phyloP scores from a whole-genome alignment of 306 rosid species.

The Cicer yamashitae region DNA sequence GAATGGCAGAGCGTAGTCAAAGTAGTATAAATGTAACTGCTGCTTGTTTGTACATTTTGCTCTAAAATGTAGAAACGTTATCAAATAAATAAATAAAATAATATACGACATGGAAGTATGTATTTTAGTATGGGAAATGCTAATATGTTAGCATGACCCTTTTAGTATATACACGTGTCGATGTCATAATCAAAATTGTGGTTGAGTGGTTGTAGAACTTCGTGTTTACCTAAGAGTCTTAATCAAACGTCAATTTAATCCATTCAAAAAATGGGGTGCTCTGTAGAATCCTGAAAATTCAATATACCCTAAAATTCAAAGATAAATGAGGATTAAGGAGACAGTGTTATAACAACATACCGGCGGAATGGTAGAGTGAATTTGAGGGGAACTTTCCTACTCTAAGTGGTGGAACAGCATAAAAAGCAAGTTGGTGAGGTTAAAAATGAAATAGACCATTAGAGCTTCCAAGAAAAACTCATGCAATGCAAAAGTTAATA shows the following conservation, averaged over 20 bases:
- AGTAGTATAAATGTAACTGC: background rate
- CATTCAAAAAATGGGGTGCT: background rate
- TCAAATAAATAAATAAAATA: slow-evolving; percentile 15
- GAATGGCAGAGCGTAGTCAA: background rate
- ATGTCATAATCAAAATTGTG: background rate
- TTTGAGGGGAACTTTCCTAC: background rate
- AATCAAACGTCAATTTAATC: slow-evolving; percentile 15
- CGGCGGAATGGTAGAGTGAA: slow-evolving; percentile 1
- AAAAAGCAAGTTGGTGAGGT: background rate
- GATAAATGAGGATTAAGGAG: background rate
- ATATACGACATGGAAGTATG: slow-evolving; percentile 5
- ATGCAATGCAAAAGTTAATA: background rate
- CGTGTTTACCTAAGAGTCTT: background rate
- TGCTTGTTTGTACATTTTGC: background rate
- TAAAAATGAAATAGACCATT: background rate
- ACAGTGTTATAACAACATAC: background rate
- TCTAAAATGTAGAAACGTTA: slow-evolving; percentile 9
- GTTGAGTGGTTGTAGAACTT: background rate
- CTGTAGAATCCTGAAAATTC: background rate
- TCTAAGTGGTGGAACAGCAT: background rate
- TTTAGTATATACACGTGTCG: background rate
- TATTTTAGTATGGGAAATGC: background rate
- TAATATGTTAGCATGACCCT: no score
- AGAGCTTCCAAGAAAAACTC: background rate
- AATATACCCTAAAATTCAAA: background rate